Evolutionary conservation across 306 rosid species (phyloP).

Genomic region (Senna siamea): DNA sequence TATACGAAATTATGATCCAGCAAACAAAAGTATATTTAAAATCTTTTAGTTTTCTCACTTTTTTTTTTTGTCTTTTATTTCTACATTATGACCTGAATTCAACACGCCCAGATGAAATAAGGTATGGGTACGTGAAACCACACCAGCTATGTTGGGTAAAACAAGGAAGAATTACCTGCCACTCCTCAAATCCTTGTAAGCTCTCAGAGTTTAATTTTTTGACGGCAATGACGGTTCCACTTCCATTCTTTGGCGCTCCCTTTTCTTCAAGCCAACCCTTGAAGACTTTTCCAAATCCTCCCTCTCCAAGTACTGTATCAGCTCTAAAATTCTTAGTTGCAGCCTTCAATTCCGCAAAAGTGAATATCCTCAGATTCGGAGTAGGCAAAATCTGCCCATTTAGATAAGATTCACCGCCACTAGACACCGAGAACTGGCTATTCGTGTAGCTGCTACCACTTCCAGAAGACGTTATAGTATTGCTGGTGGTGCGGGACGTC

Average conservation of each 20-base stretch:
- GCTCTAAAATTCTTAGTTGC: slow-evolving; percentile 83
- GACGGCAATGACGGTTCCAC: slow-evolving; percentile 72
- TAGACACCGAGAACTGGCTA: slow-evolving; percentile 68
- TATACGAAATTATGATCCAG: background rate
- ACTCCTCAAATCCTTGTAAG: slow-evolving; percentile 85
- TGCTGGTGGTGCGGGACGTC: slow-evolving; percentile 58
- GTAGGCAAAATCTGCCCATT: slow-evolving; percentile 75
- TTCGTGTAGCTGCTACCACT: slow-evolving; percentile 51
- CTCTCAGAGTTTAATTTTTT: slow-evolving; percentile 90
- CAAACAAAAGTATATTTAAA: background rate
- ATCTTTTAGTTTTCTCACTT: background rate
- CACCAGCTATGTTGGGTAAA: background rate
- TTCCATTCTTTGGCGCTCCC: slow-evolving; percentile 54
- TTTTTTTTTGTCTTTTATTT: too few relatives aligned
- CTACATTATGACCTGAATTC: background rate
- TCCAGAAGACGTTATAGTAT: slow-evolving; percentile 53
- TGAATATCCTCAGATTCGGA: slow-evolving; percentile 69
- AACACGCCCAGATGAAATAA: background rate
- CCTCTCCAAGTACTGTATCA: slow-evolving; percentile 89
- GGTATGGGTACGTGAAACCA: background rate
- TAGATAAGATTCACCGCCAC: slow-evolving; percentile 53
- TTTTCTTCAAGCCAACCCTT: slow-evolving; percentile 94
- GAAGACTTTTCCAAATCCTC: slow-evolving; percentile 91
- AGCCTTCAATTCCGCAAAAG: slow-evolving; percentile 69
- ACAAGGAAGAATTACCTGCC: slow-evolving; percentile 68